Conservation (phyloP, 2,329 filamentous ascomycete genomes). For the Ramularia collo-cygni region DNA sequence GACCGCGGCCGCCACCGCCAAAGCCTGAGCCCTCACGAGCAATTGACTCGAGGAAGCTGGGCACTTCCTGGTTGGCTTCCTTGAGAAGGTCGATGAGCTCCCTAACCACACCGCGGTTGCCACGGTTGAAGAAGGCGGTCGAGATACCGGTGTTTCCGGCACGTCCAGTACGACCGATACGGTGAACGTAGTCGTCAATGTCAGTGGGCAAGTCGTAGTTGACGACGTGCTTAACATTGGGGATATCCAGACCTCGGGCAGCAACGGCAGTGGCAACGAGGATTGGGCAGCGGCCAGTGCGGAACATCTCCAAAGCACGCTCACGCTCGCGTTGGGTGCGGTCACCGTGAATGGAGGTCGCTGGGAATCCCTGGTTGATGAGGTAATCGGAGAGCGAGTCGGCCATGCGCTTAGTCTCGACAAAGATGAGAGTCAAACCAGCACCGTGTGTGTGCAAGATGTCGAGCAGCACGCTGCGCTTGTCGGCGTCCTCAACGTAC, state of each 20-base stretch:
- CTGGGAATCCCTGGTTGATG: constrained; percentile 97
- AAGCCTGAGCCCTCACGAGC: constrained; percentile 84
- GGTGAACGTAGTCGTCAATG: constrained; percentile 97
- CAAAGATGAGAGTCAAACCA: constrained; percentile 92
- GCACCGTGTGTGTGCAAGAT: constrained; percentile 91
- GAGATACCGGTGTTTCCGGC: constrained; percentile 98
- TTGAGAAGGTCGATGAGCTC: constrained; percentile 96
- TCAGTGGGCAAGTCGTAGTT: constrained; percentile 99
- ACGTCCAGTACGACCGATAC: constrained; percentile 99
- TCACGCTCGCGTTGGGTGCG: constrained; percentile 98
- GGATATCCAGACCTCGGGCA: constrained; percentile 82
- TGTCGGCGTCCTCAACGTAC: constrained; percentile 94
- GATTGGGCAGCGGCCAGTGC: constrained; percentile 89
- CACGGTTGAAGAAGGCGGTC: constrained; percentile 99
- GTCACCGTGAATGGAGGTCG: constrained; percentile 97
- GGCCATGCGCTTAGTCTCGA: constrained; percentile 99
- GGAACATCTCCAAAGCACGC: constrained; percentile 95
- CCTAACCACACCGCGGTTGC: constrained; percentile 94
- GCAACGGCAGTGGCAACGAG: constrained; percentile 95
- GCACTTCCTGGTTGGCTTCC: constrained; percentile 97
- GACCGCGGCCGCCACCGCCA: constrained; percentile 60
- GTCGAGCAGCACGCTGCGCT: constrained; percentile 94
- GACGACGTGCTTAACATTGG: constrained; percentile 93
- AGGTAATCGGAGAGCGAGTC: constrained; percentile 96
- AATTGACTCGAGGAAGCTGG: constrained; percentile 90